These are phyloP conservation scores for Hemisphaericaspora subhashii DNA, from an alignment of 1,139 yeast genomes.

Conservation along the genomic window DNA sequence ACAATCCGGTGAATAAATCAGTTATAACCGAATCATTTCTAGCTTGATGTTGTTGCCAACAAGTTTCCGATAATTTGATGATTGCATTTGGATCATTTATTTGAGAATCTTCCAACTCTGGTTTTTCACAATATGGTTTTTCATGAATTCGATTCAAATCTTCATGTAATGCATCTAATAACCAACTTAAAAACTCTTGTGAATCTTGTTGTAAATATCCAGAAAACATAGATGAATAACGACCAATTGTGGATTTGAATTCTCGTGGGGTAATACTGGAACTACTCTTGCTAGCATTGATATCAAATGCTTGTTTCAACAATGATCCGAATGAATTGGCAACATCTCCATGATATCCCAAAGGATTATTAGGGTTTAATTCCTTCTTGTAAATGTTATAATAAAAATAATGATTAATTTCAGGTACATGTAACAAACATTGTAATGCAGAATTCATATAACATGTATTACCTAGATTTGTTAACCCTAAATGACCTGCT, in stretches of 20 bases:
- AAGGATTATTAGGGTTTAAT: slow-evolving; percentile 67
- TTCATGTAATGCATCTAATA: slow-evolving; percentile 90
- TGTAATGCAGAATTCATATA: slow-evolving; percentile 97
- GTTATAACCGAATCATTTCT: slow-evolving; percentile 85
- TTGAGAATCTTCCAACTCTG: slow-evolving; percentile 69
- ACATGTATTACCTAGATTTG: slow-evolving; percentile 89
- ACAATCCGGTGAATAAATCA: slow-evolving; percentile 87
- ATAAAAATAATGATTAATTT: slow-evolving; percentile 71
- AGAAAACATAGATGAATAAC: slow-evolving; percentile 76
- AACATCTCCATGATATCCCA: slow-evolving; percentile 81
- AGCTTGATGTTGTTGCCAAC: slow-evolving; percentile 79
- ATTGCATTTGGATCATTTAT: slow-evolving; percentile 57
- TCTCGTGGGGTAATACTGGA: slow-evolving; percentile 59
- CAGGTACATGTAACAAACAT: slow-evolving; percentile 86
- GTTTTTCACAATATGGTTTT: slow-evolving; percentile 88
- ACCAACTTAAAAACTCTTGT: slow-evolving; percentile 88
- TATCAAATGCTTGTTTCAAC: slow-evolving; percentile 56
- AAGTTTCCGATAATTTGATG: slow-evolving; percentile 60
- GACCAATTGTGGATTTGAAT: slow-evolving; percentile 78
- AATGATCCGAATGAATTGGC: slow-evolving; percentile 74
- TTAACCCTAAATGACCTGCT: slow-evolving; percentile 51
- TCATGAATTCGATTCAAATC: slow-evolving; percentile 80
- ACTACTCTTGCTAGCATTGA: slow-evolving; percentile 13
- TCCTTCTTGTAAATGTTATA: slow-evolving; percentile 64
- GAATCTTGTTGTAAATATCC: slow-evolving; percentile 95